phyloP scores from a whole-genome alignment of 116 monocot species.

The Cymodocea nodosa region DNA sequence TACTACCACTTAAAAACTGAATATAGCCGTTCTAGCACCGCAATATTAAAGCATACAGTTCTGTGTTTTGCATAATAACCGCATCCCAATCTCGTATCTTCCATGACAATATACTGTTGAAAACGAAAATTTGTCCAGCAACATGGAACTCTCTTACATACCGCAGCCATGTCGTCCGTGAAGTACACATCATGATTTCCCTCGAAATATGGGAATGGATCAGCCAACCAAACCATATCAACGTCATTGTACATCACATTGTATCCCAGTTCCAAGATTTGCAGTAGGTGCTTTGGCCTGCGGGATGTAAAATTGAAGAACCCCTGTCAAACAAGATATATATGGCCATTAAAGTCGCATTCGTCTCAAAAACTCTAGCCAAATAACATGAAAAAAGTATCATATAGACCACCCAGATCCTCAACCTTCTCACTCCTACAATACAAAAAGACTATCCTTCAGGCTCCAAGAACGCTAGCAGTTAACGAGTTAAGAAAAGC shows the following conservation, averaged over 20 bases:
- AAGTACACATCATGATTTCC: slow-evolving; percentile 89
- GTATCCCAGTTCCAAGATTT: slow-evolving; percentile 79
- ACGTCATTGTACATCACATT: slow-evolving; percentile 56
- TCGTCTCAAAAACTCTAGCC: no score
- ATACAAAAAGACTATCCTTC: no score
- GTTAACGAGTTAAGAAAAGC: no score
- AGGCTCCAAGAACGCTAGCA: no score
- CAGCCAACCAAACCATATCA: slow-evolving; percentile 34
- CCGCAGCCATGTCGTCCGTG: slow-evolving; percentile 87
- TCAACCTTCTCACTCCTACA: no score
- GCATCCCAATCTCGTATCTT: no score
- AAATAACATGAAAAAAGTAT: not conserved
- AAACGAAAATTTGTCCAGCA: not conserved
- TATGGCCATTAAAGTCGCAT: not conserved
- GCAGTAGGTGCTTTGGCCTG: slow-evolving; percentile 71
- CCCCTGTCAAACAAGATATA: slow-evolving; percentile 31
- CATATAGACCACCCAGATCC: not conserved
- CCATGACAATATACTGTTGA: no score
- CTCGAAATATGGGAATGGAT: slow-evolving; percentile 71
- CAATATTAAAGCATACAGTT: no score
- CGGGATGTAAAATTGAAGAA: slow-evolving; percentile 99
- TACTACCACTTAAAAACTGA: no score
- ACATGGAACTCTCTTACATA: slow-evolving; percentile 16
- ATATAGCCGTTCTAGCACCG: no score
- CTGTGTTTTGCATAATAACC: no score